Base-by-base conservation (phyloP, 192 early-diverging fungal genomes). In the Piromyces finnis region DNA sequence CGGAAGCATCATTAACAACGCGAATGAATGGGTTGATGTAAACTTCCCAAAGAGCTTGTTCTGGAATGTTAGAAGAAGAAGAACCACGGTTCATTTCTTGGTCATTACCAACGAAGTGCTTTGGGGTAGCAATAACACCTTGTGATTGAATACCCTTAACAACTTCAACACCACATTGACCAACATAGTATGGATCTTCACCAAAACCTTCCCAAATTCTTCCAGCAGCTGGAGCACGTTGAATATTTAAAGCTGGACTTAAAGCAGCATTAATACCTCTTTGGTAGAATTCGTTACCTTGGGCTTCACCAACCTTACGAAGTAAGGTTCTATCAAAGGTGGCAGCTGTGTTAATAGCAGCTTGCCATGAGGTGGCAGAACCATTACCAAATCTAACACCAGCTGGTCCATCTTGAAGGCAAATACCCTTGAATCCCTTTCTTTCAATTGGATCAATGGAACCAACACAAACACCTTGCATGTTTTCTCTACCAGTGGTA, bases 11-110 rank as follows among this genome's bases (percentile, higher is more conserved):
- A 27, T 6, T 37, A 14, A 86, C 80, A n/a, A 81, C 81, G 15
- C 83, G 85, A 77, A 87, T 82, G 81, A 93, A 92, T 22, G 91
- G 89, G 29, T 79, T 82, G 13, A 89, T 32, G 80, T 92, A 90
- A n/a, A 92, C 68, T 81, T 92, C 90, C 68, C 86, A 87, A 13
- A 92, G 35, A 13, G 91, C 87, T 51, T 88, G 78, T 29, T 84
- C 82, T 77, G 87, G 87, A 29, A 91, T 82, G 79, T 87, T 82
- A 29, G 89, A 82, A 37, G 36, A 14, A 14, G 36, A 37, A 17
- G 82, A 78, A 32, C 32, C 78, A 37, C 88, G 84, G 79, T 29
- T 79, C 28, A 83, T 79, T 79, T 89, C 88, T 68, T 89, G 88
- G 59, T 89, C 88, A 82, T 89, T 89, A 12, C 28, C 83, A 78